Evolutionary conservation across 306 rosid species (phyloP), one percentile per base, ranked within the genome.

Genomic region (Inga laurina): DNA sequence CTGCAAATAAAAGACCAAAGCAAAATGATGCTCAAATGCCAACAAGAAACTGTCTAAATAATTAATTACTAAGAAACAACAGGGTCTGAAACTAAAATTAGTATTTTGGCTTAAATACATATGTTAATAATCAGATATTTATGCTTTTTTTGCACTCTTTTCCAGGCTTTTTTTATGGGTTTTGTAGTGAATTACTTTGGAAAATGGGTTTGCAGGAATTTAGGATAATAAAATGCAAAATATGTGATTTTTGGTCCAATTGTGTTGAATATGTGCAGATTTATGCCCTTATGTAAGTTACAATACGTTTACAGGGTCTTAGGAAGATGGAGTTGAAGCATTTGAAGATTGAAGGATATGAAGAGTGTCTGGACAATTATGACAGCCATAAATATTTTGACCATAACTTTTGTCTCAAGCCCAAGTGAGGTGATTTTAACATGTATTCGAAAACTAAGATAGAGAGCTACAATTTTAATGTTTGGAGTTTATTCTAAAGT

Each of bases 1-100:
- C 99, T 96, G 97, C 87, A 89, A 87, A 34, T 79, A 84, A 80
- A 73, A 76, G 73, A 45, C 74, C 65, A 77, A 72, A 22, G 34
- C 76, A 76, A 83, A 82, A 83, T 45, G 69, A 74, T 44, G 67
- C 59, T 80, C 64, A 54, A 56, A 24, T 45, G 56, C 77, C 72
- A 61, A 61, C 76, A 79, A 72, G 61, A 61, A 66, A 37, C 51
- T 82, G 72, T 74, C 9, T 30, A 19, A 21, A 76, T 54, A 61
- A 56, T 72, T 66, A 48, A 19, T 71, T 48, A 83, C 57, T 32
- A 87, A 64, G 46, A 84, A 79, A 70, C 45, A 79, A 41, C 37
- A 22, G 68, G 74, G 24, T 77, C 80, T 72, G 39, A 73, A 80
- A 86, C 64, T 69, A 73, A 82, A 57, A 69, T 41, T 72, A 70